Base-by-base conservation (phyloP, 495 filamentous ascomycete species). In the Tuber indicum region DNA sequence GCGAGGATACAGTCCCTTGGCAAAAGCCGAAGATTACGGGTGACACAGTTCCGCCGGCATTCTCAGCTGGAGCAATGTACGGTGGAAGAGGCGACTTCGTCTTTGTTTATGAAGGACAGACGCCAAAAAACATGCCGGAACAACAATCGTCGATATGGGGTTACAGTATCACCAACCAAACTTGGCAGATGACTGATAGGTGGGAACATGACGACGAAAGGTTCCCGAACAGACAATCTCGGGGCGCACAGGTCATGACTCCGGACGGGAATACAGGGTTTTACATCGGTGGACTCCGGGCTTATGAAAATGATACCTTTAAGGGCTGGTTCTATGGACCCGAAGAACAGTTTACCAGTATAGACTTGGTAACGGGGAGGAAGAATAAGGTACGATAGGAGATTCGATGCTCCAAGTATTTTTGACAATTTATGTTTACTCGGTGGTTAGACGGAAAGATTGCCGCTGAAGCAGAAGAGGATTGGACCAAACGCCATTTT, bases 381-480 rank as follows among this genome's bases (percentile, higher is more conserved):
- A 74, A 42, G 49, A 73, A 46, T 45, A 73, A 73, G 43, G 72
- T 73, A n/a, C n/a, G n/a, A n/a, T n/a, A 72, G 46, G 41, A 19
- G 41, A 73, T 44, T 19, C 70, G 21, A 42, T 72, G 6, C 36
- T 44, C 72, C 26, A 43, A 43, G 14, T 46, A 16, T n/a, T 32
- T 46, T 47, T 21, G 46, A 4, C 17, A 19, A 73, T 43, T 72
- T 42, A 72, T n/a, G 23, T 36, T 73, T 21, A 73, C 73, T 39
- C 47, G 0, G 41, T 14, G 21, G 41, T 44, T 72, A 52, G 46
- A 72, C n/a, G 19, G 73, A 73, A 43, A 17, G 39, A 42, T 26
- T 74, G 17, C 73, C 73, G 7, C 46, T 74, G 41, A 71, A 71
- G 45, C 73, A 74, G 71, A 74, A 74, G 49, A 52, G 73, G 16